Evolutionary conservation across 108 stramenopile species (phyloP).

Genomic region (Aurantiochytrium sp.): DNA sequence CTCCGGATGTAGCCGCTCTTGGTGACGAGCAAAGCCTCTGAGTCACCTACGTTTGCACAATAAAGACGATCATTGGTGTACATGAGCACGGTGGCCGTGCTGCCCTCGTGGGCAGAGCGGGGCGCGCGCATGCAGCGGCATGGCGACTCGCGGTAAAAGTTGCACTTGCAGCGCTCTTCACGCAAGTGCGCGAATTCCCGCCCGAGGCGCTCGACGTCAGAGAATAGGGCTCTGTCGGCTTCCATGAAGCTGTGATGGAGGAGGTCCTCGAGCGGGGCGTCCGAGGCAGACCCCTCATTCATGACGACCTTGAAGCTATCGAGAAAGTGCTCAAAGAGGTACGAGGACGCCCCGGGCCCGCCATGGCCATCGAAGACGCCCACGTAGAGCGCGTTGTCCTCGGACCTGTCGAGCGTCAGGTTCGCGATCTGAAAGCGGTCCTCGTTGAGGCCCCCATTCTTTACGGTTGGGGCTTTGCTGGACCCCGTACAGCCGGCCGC

Average conservation of each 20-base stretch:
- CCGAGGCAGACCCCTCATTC: neutral
- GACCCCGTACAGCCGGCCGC: constrained; percentile 1
- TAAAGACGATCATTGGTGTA: constrained; percentile 1
- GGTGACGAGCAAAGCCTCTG: neutral
- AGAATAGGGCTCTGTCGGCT: neutral
- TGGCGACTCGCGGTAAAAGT: constrained; percentile 7
- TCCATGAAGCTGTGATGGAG: constrained; percentile 23
- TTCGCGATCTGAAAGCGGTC: neutral
- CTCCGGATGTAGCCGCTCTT: neutral
- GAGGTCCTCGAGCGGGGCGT: neutral
- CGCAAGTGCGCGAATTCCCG: neutral
- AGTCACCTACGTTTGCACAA: constrained; percentile 20
- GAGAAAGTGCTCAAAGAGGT: neutral
- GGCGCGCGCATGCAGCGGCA: constrained; percentile 13
- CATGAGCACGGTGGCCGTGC: neutral
- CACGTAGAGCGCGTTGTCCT: neutral
- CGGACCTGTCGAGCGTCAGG: neutral
- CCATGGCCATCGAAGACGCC: constrained; percentile 27
- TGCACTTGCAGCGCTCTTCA: constrained; percentile 7
- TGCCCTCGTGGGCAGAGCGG: constrained; percentile 20
- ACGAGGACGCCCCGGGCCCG: neutral
- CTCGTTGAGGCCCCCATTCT: constrained; percentile 19
- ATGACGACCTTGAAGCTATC: neutral
- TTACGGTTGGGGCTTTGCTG: neutral
- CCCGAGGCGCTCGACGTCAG: neutral